Evolutionary conservation across 768 basidiomycete genomes (phyloP).

Genomic region (Phlebiopsis gigantea): DNA sequence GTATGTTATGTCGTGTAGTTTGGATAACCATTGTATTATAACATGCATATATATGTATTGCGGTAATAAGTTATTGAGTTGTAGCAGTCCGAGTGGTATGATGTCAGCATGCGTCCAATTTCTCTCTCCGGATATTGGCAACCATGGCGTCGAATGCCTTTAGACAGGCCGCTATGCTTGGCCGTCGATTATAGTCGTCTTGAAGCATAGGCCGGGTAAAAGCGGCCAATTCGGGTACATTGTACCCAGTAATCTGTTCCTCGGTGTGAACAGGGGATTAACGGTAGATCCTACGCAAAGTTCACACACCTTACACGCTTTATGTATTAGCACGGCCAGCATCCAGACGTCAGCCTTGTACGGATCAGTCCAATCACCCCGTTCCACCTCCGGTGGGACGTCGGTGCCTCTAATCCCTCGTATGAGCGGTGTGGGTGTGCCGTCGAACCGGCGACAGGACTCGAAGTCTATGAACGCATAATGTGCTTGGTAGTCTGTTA

Average conservation of each 20-base stretch:
- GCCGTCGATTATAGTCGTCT: slow-evolving; percentile 44
- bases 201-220: slow-evolving; percentile 59
- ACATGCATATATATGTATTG: slow-evolving; percentile 1
- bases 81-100: not conserved
- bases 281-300: not conserved
- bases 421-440: slow-evolving; percentile 31
- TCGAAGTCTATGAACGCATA: slow-evolving; percentile 78
- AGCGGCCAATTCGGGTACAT: slow-evolving; percentile 54
- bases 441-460: slow-evolving; percentile 50
- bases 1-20: not conserved
- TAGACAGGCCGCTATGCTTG: slow-evolving; percentile 43
- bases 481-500: slow-evolving; percentile 58
- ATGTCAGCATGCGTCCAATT: slow-evolving; percentile 15
- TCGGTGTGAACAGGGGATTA: not conserved
- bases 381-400: slow-evolving; percentile 64
- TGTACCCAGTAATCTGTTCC: slow-evolving; percentile 49
- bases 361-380: slow-evolving; percentile 44
- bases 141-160: slow-evolving; percentile 47
- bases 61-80: slow-evolving; percentile 8
- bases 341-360: slow-evolving; percentile 77
- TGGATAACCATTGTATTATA: not conserved
- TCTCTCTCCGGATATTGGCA: slow-evolving; percentile 33
- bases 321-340: slow-evolving; percentile 56
- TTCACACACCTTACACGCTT: slow-evolving; percentile 54
- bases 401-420: slow-evolving; percentile 53